A percentile compares a stretch with the other conserved stretches of the same genome.
These are phyloP conservation scores for Macrotyloma uniflorum DNA, from an alignment of 306 rosid species.

Conservation along the genomic window DNA sequence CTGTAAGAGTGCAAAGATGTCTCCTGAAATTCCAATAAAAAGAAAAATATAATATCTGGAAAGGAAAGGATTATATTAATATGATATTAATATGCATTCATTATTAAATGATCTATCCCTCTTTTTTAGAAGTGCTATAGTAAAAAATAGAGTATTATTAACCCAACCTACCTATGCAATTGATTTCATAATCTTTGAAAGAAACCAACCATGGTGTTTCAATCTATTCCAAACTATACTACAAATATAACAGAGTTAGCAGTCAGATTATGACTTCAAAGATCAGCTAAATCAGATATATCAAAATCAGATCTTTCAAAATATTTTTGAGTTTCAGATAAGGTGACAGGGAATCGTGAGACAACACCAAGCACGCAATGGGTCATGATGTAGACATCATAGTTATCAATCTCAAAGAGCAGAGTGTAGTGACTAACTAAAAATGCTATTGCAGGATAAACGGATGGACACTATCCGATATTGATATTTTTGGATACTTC, in stretches of 20 bases:
- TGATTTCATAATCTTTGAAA: constrained; percentile 10
- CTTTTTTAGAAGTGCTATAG: neutral
- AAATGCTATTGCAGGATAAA: neutral
- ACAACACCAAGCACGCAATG: constrained; percentile 15
- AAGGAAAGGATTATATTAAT: constrained; percentile 22
- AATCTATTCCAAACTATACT: constrained; percentile 24
- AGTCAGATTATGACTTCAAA: constrained; percentile 9
- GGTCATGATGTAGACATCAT: neutral
- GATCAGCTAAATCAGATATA: neutral
- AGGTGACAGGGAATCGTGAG: neutral
- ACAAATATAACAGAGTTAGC: neutral
- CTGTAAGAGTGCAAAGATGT: constrained; percentile 85
- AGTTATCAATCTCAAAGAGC: neutral
- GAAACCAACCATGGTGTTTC: constrained; percentile 26
- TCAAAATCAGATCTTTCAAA: constrained; percentile 17
- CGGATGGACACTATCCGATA: neutral
- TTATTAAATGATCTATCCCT: constrained; percentile 19
- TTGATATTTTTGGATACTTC: no score
- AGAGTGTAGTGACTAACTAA: neutral
- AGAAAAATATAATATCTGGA: constrained; percentile 24
- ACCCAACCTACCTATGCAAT: neutral
- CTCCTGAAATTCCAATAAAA: constrained; percentile 66
- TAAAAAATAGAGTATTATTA: constrained; percentile 6
- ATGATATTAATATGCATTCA: neutral
- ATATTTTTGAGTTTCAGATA: constrained; percentile 23